phyloP scores from a whole-genome alignment of 441 rosid species.

The Adansonia rubrostipa region DNA sequence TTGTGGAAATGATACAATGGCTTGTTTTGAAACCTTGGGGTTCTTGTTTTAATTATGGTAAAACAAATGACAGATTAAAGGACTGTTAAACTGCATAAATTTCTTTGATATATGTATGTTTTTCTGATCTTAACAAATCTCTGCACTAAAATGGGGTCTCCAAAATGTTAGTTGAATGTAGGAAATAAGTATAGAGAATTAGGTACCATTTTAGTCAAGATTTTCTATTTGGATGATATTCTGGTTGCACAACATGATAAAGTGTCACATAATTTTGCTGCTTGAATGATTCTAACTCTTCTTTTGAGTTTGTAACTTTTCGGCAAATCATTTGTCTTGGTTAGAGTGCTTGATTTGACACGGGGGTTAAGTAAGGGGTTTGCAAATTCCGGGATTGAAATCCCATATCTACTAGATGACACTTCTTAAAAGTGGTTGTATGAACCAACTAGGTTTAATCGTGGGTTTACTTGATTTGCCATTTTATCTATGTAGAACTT shows the following conservation, averaged over 20 bases:
- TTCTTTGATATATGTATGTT: conserved; percentile 12
- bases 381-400: not conserved
- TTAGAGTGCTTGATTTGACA: not conserved
- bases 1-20: not conserved
- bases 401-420: not conserved
- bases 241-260: not conserved
- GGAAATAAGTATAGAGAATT: conserved; percentile 4
- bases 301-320: not conserved
- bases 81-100: not conserved
- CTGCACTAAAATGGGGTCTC: not conserved
- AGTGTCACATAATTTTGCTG: not conserved
- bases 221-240: not conserved
- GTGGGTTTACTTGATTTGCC: conserved; percentile 7
- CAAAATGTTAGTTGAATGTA: conserved; percentile 1
- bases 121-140: conserved; percentile 1
- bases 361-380: not conserved
- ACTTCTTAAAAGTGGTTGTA: not conserved
- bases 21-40: conserved; percentile 17
- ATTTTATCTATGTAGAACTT: conserved; percentile 10
- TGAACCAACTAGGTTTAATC: not conserved
- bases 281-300: not conserved
- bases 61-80: not conserved
- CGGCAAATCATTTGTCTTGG: not conserved
- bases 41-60: not conserved
- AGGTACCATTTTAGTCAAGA: not conserved